Conservation (phyloP, 2,329 filamentous ascomycete genomes). For the Aspergillus sp. region DNA sequence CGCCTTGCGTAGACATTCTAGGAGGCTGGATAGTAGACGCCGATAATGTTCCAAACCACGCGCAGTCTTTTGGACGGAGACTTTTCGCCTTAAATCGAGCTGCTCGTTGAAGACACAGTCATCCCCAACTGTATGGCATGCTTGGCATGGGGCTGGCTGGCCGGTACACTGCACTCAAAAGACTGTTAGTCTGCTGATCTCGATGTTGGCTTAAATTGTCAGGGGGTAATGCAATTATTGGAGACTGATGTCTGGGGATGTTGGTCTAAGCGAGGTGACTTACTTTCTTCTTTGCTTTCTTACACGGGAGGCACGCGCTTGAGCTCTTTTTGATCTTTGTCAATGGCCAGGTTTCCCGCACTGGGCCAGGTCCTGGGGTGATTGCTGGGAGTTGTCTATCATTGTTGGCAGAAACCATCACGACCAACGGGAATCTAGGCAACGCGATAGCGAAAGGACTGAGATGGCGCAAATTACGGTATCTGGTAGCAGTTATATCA, state of each 20-base stretch:
- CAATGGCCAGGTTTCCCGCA: conserved; percentile 19
- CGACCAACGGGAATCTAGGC: neutral
- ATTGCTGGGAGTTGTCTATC: conserved; percentile 27
- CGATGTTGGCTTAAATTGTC: neutral
- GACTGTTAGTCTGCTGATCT: conserved; percentile 1
- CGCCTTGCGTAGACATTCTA: conserved; percentile 28
- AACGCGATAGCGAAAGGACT: no score
- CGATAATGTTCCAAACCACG: conserved; percentile 36
- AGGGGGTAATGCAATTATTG: neutral
- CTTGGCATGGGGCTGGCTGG: conserved; percentile 34
- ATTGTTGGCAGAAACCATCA: conserved; percentile 20
- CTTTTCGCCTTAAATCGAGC: conserved; percentile 38
- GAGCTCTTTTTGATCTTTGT: conserved; percentile 36
- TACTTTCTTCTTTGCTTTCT: conserved; percentile 39
- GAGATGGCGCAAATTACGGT: no score
- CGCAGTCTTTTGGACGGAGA: conserved; percentile 35
- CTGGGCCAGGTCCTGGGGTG: conserved; percentile 26
- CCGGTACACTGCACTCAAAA: conserved; percentile 32
- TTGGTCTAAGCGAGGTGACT: neutral
- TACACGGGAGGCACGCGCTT: conserved; percentile 36
- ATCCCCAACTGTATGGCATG: conserved; percentile 29
- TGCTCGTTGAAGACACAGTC: conserved; percentile 38
- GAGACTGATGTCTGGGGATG: neutral
- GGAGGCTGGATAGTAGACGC: conserved; percentile 29
- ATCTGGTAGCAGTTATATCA: no score